A percentile compares a stretch with the other conserved stretches of the same genome.
phyloP scores from a whole-genome alignment of 176 grass and related monocot genomes.

The Cenchrus fungigraminus region DNA sequence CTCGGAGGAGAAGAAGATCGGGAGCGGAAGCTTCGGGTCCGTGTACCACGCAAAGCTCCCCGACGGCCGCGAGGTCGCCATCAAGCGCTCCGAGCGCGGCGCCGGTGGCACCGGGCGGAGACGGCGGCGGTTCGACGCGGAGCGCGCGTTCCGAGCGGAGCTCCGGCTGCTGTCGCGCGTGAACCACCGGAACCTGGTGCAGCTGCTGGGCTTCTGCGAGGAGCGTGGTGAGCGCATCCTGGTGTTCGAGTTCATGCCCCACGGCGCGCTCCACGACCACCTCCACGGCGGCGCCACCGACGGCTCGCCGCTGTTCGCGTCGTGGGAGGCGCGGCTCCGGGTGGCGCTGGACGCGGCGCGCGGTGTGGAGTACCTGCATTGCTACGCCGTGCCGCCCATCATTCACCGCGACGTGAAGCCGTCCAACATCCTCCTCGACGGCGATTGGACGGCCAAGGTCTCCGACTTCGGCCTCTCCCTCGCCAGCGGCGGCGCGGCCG shows the following conservation, averaged over 20 bases:
- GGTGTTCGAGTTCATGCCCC: conserved; percentile 81
- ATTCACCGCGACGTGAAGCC: conserved; percentile 97
- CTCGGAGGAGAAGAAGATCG: conserved; percentile 61
- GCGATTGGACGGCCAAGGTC: conserved; percentile 88
- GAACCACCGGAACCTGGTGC: conserved; percentile 85
- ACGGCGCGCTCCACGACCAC: conserved; percentile 84
- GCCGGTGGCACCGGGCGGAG: not conserved
- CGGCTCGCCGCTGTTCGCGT: conserved; percentile 63
- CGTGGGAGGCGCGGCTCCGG: conserved; percentile 70
- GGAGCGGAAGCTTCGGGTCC: conserved; percentile 78
- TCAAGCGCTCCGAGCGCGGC: conserved; percentile 66
- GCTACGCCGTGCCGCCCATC: conserved; percentile 88
- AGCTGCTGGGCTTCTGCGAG: conserved; percentile 78
- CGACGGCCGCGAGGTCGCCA: conserved; percentile 69
- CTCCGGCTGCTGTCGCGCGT: conserved; percentile 73
- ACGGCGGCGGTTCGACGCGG: conserved; percentile 40
- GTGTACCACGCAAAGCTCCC: conserved; percentile 79
- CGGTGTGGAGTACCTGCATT: conserved; percentile 92
- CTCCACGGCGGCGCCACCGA: conserved; percentile 47
- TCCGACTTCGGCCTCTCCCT: conserved; percentile 95
- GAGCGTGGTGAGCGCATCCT: conserved; percentile 79
- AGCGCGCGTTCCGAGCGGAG: conserved; percentile 83
- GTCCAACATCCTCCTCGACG: conserved; percentile 92
- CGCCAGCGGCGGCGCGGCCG: conserved; percentile 7
- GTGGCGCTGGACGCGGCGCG: conserved; percentile 90